A percentile compares a stretch with the other conserved stretches of the same genome.
phyloP scores from a whole-genome alignment of 805 yeast genomes.

The Kodamaea kakaduensis region DNA sequence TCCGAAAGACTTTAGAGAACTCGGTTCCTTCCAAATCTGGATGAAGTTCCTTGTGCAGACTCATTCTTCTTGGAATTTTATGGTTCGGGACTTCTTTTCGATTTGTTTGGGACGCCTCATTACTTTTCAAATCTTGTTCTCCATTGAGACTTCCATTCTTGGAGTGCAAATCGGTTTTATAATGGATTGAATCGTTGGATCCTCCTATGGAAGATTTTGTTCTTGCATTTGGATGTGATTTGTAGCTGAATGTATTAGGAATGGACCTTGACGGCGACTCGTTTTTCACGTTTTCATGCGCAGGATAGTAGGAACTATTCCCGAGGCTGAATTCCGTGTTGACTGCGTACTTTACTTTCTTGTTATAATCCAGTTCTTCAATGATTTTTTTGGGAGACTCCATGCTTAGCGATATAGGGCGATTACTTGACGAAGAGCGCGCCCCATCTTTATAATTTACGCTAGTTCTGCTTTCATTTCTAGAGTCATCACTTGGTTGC shows the following conservation, averaged over 20 bases:
- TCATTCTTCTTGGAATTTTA: too few species aligned
- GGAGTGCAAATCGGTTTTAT: too few species aligned
- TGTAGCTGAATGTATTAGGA: slow-evolving; percentile 43
- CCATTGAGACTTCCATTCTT: slow-evolving; percentile 3
- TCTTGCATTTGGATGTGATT: slow-evolving; percentile 43
- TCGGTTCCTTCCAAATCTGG: too few species aligned
- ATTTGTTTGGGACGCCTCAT: background rate
- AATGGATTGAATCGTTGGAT: slow-evolving; percentile 3
- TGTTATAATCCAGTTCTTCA: slow-evolving; percentile 21
- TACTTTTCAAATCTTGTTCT: slow-evolving; percentile 1
- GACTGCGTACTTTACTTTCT: slow-evolving; percentile 30
- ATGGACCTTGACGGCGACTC: slow-evolving; percentile 23
- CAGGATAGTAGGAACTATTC: slow-evolving; percentile 7
- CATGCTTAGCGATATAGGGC: background rate
- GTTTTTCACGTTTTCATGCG: slow-evolving; percentile 5
- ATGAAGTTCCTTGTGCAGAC: too few species aligned
- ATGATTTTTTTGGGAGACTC: slow-evolving; percentile 6
- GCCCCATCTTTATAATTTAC: too few species aligned
- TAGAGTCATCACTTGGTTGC: too few species aligned
- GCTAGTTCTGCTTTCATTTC: too few species aligned
- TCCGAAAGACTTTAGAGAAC: too few species aligned
- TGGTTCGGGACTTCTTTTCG: slow-evolving; percentile 1
- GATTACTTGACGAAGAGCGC: background rate
- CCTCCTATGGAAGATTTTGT: slow-evolving; percentile 31
- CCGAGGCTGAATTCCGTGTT: slow-evolving; percentile 29